Percentiles rank a stretch among this genome's conserved stretches.
phyloP scores from a whole-genome alignment of 805 yeast species.

The Candida awuae region DNA sequence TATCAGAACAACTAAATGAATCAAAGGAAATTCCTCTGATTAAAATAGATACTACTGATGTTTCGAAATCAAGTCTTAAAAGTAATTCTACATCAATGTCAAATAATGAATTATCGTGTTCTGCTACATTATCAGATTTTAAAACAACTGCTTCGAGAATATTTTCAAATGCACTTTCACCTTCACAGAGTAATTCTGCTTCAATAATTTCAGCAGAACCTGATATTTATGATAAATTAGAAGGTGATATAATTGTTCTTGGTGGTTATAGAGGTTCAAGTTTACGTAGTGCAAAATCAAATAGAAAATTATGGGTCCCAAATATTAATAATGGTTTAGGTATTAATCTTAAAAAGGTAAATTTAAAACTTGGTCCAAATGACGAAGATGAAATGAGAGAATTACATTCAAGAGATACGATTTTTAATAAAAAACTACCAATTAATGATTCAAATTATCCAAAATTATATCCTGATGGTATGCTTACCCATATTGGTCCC shows the following conservation, averaged over 20 bases:
- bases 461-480: conserved; percentile 60
- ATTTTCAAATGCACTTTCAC: not conserved
- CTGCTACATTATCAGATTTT: too few species aligned
- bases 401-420: conserved; percentile 34
- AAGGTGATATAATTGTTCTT: conserved; percentile 71
- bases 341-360: conserved; percentile 57
- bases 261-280: conserved; percentile 90
- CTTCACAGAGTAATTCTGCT: not conserved
- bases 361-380: conserved; percentile 64
- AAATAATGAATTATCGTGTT: too few species aligned
- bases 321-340: conserved; percentile 59
- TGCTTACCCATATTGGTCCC: conserved; percentile 79
- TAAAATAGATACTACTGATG: not conserved
- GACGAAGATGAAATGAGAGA: conserved; percentile 52
- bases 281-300: conserved; percentile 55
- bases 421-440: not conserved
- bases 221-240: conserved; percentile 48
- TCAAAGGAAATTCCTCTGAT: not conserved
- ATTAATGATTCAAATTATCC: not conserved
- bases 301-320: conserved; percentile 78
- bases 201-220: conserved; percentile 20
- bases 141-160: too few species aligned
- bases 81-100: not conserved
- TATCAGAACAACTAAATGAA: not conserved
- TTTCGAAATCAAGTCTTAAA: not conserved